Evolutionary conservation across 805 yeast genomes (phyloP), one percentile per base, ranked within the genome.

Genomic region (Kodamaea laetipori): DNA sequence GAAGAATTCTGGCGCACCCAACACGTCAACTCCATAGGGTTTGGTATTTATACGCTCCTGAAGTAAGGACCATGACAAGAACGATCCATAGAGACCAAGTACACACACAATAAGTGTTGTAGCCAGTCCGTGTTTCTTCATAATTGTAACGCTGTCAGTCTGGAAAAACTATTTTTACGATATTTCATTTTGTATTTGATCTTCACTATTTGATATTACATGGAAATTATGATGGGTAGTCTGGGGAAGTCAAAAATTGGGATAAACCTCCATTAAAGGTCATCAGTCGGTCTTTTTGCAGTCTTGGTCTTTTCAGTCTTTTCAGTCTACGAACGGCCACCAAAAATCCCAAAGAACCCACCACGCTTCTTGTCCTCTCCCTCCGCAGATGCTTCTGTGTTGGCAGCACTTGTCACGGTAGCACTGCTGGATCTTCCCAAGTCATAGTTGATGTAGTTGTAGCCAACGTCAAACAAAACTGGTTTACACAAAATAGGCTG

Each of bases 401-500:
- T 41, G 8, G 48, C 32, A 3, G 54, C 25, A 8, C 55, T 15
- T 27, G 48, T 42, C 8, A 51, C 37, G 36, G 46, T 35, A 10
- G 49, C 43, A 19, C 46, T 18, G 25, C 44, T 16, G 13, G 40
- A 45, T 23, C 55, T 55, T 8, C 60, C 66, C 39, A 58, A 41
- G 30, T 66, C 69, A 55, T 81, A 82, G 26, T 74, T 71, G 41
- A 90, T 76, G 57, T 86, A 90, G 60, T 90, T 90, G 71, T 74
- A 90, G 0, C 95, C 98, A 51, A 88, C 72, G 60, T 92, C 99
- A 56, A 89, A 94, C 56, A 90, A 76, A 7, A 90, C 95, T 0
- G 99, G 97, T 64, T 94, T 92, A 45, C 84, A 78, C 41, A 81
- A 75, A 1, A 86, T 79, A 1, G 95, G 86, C 49, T 66, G 69